Percentiles rank a stretch among this genome's conserved stretches.
Conservation (phyloP, 148 eudicot species). For the Fagopyrum esculentum region DNA sequence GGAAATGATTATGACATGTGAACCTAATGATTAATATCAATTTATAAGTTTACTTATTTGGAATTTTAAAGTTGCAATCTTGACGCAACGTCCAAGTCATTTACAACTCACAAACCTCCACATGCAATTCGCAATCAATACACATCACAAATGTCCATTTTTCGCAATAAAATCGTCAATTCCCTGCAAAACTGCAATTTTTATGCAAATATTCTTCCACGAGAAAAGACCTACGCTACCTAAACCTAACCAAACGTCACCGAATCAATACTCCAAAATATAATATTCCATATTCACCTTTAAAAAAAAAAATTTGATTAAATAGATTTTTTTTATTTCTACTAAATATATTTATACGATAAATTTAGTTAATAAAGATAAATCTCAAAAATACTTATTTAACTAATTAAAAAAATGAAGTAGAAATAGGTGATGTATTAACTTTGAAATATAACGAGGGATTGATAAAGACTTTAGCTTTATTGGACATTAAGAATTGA, state of each 20-base stretch:
- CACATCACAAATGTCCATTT: not conserved
- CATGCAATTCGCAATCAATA: conserved; percentile 2
- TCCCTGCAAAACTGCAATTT: not conserved
- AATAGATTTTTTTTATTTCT: too few relatives aligned
- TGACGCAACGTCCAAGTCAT: conserved; percentile 2
- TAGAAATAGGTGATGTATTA: too few relatives aligned
- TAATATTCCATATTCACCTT: too few relatives aligned
- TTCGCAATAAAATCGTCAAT: not conserved
- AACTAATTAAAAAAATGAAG: too few relatives aligned
- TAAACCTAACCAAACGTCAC: not conserved
- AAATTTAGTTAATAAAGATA: too few relatives aligned
- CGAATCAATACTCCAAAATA: not conserved
- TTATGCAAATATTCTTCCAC: not conserved
- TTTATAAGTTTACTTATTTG: not conserved
- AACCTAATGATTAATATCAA: not conserved
- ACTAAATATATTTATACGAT: too few relatives aligned
- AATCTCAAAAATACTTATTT: too few relatives aligned
- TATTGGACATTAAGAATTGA: too few relatives aligned
- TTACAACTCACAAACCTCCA: not conserved
- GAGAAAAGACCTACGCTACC: not conserved
- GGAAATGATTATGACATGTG: not conserved
- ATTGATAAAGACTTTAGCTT: too few relatives aligned
- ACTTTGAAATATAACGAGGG: too few relatives aligned
- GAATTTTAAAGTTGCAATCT: not conserved
- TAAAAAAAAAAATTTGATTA: too few relatives aligned